Percentiles rank a stretch among this genome's conserved stretches.
Conservation (phyloP, 805 yeast species). For the Candida caryicola region DNA sequence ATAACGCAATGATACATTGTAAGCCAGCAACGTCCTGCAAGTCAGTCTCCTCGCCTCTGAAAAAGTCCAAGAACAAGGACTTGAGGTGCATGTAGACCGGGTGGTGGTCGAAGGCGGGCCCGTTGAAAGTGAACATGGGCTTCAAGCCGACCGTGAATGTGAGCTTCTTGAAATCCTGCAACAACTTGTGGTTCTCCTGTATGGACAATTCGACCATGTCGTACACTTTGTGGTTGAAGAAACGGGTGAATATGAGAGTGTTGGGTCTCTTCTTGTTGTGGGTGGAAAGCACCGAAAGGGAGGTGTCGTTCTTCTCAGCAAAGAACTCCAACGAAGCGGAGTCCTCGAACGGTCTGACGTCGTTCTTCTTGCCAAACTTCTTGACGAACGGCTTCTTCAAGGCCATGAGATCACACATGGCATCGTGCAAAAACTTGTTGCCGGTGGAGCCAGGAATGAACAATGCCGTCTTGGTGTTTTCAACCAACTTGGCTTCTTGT, state of each 20-base stretch:
- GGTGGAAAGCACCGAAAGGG: constrained; percentile 75
- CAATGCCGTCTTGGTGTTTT: constrained; percentile 84
- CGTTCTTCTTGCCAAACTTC: constrained; percentile 85
- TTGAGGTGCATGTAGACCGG: constrained; percentile 83
- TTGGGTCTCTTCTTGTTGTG: constrained; percentile 91
- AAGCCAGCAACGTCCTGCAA: constrained; percentile 92
- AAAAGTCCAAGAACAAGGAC: constrained; percentile 86
- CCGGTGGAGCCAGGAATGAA: constrained; percentile 88
- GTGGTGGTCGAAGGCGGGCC: constrained; percentile 85
- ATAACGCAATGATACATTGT: constrained; percentile 82
- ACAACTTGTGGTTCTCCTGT: constrained; percentile 60
- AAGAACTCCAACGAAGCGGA: constrained; percentile 81
- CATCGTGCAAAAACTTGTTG: constrained; percentile 78
- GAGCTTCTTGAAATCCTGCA: constrained; percentile 73
- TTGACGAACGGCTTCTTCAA: constrained; percentile 88
- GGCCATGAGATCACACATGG: constrained; percentile 83
- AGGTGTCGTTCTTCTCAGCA: constrained; percentile 90
- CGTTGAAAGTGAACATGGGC: constrained; percentile 92
- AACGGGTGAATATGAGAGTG: constrained; percentile 81
- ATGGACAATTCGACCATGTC: constrained; percentile 91
- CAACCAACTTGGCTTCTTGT: constrained; percentile 83
- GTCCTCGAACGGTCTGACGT: constrained; percentile 91
- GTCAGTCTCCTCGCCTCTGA: constrained; percentile 77
- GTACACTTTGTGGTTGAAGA: constrained; percentile 84
- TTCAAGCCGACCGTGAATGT: constrained; percentile 88